These are phyloP conservation scores for Ophiobolus disseminans DNA, from an alignment of 2,329 filamentous ascomycete genomes.

Conservation along the genomic window DNA sequence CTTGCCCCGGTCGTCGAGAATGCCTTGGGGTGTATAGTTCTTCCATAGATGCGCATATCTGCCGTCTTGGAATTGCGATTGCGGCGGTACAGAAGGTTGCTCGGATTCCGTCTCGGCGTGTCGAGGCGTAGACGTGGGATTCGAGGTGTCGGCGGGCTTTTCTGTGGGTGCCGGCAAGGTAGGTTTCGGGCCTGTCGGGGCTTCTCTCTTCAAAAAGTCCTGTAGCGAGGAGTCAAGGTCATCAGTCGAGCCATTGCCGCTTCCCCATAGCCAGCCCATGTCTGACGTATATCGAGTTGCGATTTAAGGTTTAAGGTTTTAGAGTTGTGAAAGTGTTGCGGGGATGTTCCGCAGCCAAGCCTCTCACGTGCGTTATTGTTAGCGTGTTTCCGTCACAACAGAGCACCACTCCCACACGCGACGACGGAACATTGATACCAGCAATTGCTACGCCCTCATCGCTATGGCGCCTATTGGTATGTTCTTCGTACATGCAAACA, in stretches of 20 bases:
- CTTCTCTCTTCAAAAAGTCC: conserved; percentile 84
- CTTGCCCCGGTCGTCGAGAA: conserved; percentile 73
- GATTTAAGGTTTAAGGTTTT: neutral
- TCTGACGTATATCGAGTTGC: conserved; percentile 5
- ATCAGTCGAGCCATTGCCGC: conserved; percentile 56
- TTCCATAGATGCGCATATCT: conserved; percentile 91
- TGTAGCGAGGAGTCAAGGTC: conserved; percentile 83
- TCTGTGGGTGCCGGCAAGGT: conserved; percentile 38
- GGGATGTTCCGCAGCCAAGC: conserved; percentile 18
- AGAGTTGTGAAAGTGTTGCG: conserved; percentile 9
- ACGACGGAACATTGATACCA: conserved; percentile 8
- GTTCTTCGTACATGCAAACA: neutral
- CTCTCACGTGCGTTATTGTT: conserved; percentile 18
- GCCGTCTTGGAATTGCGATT: conserved; percentile 71
- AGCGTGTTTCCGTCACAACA: conserved; percentile 31
- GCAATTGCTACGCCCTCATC: conserved; percentile 25
- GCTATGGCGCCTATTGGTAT: conserved; percentile 46
- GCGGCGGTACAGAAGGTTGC: conserved; percentile 52
- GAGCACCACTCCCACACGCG: conserved; percentile 20
- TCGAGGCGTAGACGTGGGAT: conserved; percentile 9
- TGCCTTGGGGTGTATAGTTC: conserved; percentile 76
- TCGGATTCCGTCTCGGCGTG: conserved; percentile 24
- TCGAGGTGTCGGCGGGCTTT: conserved; percentile 29
- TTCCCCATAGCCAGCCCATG: conserved; percentile 72
- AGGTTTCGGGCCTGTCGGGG: conserved; percentile 70